Evolutionary conservation across 352 stramenopile species (phyloP).

Genomic region (Globisporangium spinosum): DNA sequence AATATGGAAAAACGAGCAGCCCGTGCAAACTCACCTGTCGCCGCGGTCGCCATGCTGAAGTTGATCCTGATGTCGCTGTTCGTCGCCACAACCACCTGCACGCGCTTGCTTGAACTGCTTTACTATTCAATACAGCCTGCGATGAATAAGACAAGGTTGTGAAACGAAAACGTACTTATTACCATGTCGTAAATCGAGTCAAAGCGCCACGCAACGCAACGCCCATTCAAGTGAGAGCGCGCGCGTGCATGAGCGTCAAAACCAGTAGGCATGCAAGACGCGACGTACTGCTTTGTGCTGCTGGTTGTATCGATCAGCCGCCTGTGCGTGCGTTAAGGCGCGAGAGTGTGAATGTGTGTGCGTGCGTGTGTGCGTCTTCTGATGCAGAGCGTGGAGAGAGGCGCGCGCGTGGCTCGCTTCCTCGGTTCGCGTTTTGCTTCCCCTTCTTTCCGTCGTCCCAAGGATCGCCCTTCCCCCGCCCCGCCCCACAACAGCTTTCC

Average conservation of each 20-base stretch:
- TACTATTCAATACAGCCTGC: not conserved
- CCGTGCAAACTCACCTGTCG: conserved; percentile 2
- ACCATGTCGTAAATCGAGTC: not conserved
- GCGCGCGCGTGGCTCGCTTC: conserved; percentile 9
- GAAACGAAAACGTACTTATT: too few species aligned
- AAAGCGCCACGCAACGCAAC: not conserved
- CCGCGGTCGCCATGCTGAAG: conserved; percentile 6
- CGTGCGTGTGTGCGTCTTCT: not conserved
- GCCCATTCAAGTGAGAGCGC: not conserved
- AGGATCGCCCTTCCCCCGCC: not conserved
- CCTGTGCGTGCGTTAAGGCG: not conserved
- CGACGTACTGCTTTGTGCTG: conserved; percentile 3
- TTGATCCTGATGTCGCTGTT: not conserved
- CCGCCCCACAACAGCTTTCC: not conserved
- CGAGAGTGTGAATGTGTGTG: not conserved
- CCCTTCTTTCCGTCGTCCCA: conserved; percentile 7
- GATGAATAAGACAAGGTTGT: too few species aligned
- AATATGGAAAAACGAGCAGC: conserved; percentile 8
- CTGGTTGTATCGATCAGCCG: not conserved
- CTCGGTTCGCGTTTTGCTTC: not conserved
- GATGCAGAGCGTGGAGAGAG: not conserved
- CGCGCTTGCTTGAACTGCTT: not conserved
- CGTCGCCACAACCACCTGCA: not conserved
- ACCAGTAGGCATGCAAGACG: not conserved
- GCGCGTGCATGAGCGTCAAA: not conserved